Base-by-base conservation (phyloP, 2,329 filamentous ascomycete species). In the Ophiocordyceps robertsii region DNA sequence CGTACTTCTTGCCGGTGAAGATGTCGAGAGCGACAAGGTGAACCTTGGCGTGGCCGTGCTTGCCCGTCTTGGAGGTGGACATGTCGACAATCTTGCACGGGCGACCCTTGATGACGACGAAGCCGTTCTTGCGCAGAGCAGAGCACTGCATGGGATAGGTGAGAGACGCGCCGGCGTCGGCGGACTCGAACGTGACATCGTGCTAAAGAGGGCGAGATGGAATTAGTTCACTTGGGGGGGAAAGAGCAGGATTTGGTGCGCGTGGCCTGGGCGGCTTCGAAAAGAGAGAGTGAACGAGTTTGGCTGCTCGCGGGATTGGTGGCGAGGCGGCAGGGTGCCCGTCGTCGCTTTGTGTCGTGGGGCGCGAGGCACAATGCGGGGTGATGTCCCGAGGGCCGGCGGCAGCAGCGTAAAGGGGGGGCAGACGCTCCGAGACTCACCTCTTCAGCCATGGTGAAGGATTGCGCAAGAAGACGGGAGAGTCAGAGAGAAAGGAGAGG, bases 31-130 rank as follows among this genome's bases (percentile, higher is more conserved):
- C 92, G 62, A 95, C 84, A 60, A 98, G 75, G 74, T 98, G 90
- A 68, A 98, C 92, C 83, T 98, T 98, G 73, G 92, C 92, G 85
- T 98, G 93, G 70, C 92, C 92, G 84, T 98, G 92, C 87, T 98
- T 98, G 73, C 92, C 92, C 57, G 92, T 98, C 89, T 98, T 98
- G 69, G 92, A 98, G 75, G 92, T 98, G 57, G 88, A 95, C 93
- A 98, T 98, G 65, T 98, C 92, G 69, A 96, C 86, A 61, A 98
- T 98, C 85, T 96, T 98, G 89, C 92, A 98, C 60, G 92, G 93
- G 60, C 92, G 92, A 72, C 77, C 73, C 83, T 98, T 98, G 75
- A 98, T 96, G 68, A 90, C 82, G 69, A 98, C 92, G 78, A 84
- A 83, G 56, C 92, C 90, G 82, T 93, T 94, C 89, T 98, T 96